These are phyloP conservation scores for Chalara sp. DNA, from an alignment of 2,329 filamentous ascomycete species.

Conservation along the genomic window DNA sequence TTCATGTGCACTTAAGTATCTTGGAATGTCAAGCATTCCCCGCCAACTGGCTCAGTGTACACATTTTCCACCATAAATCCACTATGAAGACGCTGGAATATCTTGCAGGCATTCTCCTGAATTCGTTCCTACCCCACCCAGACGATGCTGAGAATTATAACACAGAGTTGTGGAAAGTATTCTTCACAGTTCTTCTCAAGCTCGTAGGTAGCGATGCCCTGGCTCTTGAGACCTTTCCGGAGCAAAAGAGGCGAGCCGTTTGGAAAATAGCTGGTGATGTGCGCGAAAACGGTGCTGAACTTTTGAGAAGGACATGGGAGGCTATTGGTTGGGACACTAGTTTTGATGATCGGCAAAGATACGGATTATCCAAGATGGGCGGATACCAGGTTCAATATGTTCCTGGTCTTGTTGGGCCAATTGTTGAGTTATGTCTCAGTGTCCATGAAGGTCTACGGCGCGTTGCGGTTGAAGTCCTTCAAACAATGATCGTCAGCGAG, in stretches of 20 bases:
- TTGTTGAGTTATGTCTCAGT: constrained; percentile 89
- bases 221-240: constrained; percentile 90
- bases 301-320: constrained; percentile 83
- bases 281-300: constrained; percentile 79
- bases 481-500: constrained; percentile 98
- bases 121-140: constrained; percentile 77
- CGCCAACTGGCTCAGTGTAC: constrained; percentile 80
- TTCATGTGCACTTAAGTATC: constrained; percentile 85
- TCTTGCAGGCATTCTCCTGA: constrained; percentile 70
- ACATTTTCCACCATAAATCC: constrained; percentile 88
- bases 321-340: constrained; percentile 94
- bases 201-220: constrained; percentile 84
- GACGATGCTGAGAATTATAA: constrained; percentile 81
- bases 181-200: constrained; percentile 83
- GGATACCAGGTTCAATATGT: constrained; percentile 99
- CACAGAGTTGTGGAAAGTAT: constrained; percentile 87
- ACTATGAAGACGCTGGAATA: constrained; percentile 82
- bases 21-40: constrained; percentile 87
- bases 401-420: constrained; percentile 80
- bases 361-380: constrained; percentile 77
- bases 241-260: constrained; percentile 90
- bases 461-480: constrained; percentile 87
- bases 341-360: constrained; percentile 68
- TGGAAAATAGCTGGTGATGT: constrained; percentile 99
- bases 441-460: constrained; percentile 86